A percentile compares a stretch with the other conserved stretches of the same genome.
Evolutionary conservation across 2,329 filamentous ascomycete genomes (phyloP).

Genomic region (Cryphonectria radicalis): DNA sequence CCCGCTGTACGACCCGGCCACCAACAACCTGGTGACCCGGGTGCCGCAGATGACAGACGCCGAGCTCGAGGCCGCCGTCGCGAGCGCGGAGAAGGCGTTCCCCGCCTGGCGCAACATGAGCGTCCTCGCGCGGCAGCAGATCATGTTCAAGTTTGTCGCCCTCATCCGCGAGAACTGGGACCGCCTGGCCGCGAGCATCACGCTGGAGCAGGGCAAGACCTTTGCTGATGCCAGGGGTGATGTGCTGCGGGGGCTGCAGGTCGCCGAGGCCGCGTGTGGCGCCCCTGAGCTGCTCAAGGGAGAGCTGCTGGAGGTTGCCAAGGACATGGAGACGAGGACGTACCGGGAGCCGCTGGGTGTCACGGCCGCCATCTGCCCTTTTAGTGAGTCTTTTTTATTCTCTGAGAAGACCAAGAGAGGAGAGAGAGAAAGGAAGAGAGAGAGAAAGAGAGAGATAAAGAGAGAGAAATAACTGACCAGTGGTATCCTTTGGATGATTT

Average conservation of each 20-base stretch:
- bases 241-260: slow-evolving; percentile 80
- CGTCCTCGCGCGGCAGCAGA: slow-evolving; percentile 75
- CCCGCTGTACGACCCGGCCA: slow-evolving; percentile 80
- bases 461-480: background rate
- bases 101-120: slow-evolving; percentile 73
- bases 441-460: no score
- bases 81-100: slow-evolving; percentile 77
- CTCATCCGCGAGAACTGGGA: slow-evolving; percentile 87
- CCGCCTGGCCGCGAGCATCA: slow-evolving; percentile 81
- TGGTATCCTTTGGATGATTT: background rate
- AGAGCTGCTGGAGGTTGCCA: slow-evolving; percentile 82
- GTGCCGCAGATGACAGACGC: slow-evolving; percentile 81
- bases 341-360: slow-evolving; percentile 84
- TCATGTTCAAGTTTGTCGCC: slow-evolving; percentile 85
- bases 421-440: no score
- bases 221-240: slow-evolving; percentile 82
- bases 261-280: slow-evolving; percentile 80
- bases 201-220: slow-evolving; percentile 87
- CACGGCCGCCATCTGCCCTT: slow-evolving; percentile 83
- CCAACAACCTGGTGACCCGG: slow-evolving; percentile 82
- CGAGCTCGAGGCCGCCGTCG: slow-evolving; percentile 76
- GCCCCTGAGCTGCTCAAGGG: slow-evolving; percentile 83
- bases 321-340: slow-evolving; percentile 86
- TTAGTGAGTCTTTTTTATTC: slow-evolving; percentile 60
- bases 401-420: slow-evolving; percentile 11